Evolutionary conservation across 768 basidiomycete species (phyloP), one percentile per base, ranked within the genome.

Genomic region (Amanita brunnescens): DNA sequence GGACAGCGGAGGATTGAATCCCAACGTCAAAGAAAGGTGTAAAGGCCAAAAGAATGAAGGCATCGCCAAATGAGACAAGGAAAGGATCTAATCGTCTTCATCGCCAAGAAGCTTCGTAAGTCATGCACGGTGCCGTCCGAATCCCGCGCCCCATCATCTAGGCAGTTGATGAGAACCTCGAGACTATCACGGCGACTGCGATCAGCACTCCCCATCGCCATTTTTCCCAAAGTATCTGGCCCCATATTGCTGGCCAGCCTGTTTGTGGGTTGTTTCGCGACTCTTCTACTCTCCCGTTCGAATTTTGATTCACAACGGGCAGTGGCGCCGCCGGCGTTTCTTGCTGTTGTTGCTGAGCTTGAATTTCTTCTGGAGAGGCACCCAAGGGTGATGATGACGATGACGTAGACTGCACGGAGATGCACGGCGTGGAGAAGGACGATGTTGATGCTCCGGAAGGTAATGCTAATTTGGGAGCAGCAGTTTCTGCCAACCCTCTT

Each of bases 141-240:
- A n/a, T 50, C 26, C 26, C 38, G 18, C n/a, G 14, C 30, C 50
- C 40, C 21, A 16, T 52, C 40, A n/a, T 40, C 41, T 58, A 70
- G 49, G 64, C 59, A 54, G 67, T 70, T 24, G 85, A 78, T 23
- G 87, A 85, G 56, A 91, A 73, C 56, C 85, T 76, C 29, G 87
- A 89, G 9, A 91, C 79, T 46, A 91, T 66, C 18, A 91, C 81
- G 0, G 88, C 88, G 41, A 91, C 65, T 5, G 81, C 85, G 51
- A 91, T 83, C 54, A 91, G 62, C 13, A 85, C 75, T 18, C 87
- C 89, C 79, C 87, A 85, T 54, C 86, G 73, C 88, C 88, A 91
- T 61, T 89, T 89, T 63, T 91, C 86, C 79, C 80, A 86, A 8
- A 91, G 61, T 29, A 89, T 64, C 54, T 79, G 75, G 44, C 83